Conservation (phyloP, 2,329 filamentous ascomycete genomes). For the Cercospora nicotianae region DNA sequence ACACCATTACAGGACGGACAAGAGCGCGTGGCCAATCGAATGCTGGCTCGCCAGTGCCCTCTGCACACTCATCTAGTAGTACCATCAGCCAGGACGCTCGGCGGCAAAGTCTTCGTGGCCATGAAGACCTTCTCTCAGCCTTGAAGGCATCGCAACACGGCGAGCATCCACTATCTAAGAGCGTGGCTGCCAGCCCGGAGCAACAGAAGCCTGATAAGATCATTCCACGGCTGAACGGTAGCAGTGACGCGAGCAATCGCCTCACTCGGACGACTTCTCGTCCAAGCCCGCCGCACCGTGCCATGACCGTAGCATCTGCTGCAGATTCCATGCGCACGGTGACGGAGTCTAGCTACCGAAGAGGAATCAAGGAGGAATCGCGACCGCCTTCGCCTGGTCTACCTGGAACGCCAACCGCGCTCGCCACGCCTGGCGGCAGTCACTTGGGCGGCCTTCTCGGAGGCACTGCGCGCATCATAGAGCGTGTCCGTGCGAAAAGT, state of each 20-base stretch:
- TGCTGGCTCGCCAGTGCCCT: constrained; percentile 55
- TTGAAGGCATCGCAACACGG: constrained; percentile 53
- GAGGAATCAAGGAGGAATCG: constrained; percentile 35
- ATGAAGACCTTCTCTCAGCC: constrained; percentile 56
- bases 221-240: constrained; percentile 16
- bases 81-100: constrained; percentile 57
- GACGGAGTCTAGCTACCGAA: constrained; percentile 42
- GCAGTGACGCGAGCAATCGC: constrained; percentile 18
- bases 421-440: constrained; percentile 46
- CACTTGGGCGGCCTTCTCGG: constrained; percentile 49
- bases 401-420: constrained; percentile 45
- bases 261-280: constrained; percentile 29
- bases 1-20: constrained; percentile 5
- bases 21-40: constrained; percentile 57
- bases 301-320: constrained; percentile 45
- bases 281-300: constrained; percentile 41
- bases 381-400: constrained; percentile 46
- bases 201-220: constrained; percentile 20
- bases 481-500: constrained; percentile 45
- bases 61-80: constrained; percentile 54
- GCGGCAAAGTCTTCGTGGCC: constrained; percentile 59
- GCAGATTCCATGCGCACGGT: constrained; percentile 49
- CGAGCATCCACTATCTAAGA: constrained; percentile 75
- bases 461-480: constrained; percentile 50
- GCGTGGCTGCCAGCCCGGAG: constrained; percentile 69